phyloP scores from a whole-genome alignment of 371 early-diverging fungal genomes.

The Mortierella sp. region DNA sequence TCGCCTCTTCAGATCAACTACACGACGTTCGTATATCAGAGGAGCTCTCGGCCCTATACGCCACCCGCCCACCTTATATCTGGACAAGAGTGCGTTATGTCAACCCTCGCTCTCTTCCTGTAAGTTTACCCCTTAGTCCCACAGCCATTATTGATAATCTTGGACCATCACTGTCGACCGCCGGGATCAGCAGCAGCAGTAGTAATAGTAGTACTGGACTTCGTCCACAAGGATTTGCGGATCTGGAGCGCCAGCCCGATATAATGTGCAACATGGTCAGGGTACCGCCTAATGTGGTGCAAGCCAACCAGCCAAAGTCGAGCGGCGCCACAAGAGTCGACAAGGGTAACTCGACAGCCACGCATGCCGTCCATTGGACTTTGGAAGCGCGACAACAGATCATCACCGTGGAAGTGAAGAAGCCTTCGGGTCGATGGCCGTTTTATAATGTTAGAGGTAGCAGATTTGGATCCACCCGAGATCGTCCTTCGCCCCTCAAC shows the following conservation, averaged over 20 bases:
- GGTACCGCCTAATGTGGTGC: conserved; percentile 2
- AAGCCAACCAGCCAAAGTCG: neutral
- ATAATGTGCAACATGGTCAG: conserved; percentile 26
- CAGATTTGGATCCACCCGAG: neutral
- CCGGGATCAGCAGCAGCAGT: neutral
- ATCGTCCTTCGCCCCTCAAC: too few species aligned
- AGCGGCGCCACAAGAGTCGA: neutral
- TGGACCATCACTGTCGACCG: too few species aligned
- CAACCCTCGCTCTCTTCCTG: neutral
- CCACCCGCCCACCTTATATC: conserved; percentile 30
- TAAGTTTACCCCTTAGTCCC: conserved; percentile 19
- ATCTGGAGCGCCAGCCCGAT: conserved; percentile 23
- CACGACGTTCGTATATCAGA: conserved; percentile 17
- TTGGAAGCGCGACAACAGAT: neutral
- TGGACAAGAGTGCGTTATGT: conserved; percentile 36
- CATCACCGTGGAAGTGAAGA: neutral
- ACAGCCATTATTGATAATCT: conserved; percentile 22
- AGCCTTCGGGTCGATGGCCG: conserved; percentile 5
- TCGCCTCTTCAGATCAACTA: conserved; percentile 6
- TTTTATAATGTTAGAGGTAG: neutral
- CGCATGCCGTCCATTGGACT: conserved; percentile 4
- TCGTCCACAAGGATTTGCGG: conserved; percentile 6
- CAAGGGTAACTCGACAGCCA: neutral
- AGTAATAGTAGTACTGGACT: neutral
- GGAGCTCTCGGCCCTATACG: conserved; percentile 21